These are phyloP conservation scores for Colletotrichum chlorophyti DNA, from an alignment of 2,329 filamentous ascomycete species.

Conservation along the genomic window DNA sequence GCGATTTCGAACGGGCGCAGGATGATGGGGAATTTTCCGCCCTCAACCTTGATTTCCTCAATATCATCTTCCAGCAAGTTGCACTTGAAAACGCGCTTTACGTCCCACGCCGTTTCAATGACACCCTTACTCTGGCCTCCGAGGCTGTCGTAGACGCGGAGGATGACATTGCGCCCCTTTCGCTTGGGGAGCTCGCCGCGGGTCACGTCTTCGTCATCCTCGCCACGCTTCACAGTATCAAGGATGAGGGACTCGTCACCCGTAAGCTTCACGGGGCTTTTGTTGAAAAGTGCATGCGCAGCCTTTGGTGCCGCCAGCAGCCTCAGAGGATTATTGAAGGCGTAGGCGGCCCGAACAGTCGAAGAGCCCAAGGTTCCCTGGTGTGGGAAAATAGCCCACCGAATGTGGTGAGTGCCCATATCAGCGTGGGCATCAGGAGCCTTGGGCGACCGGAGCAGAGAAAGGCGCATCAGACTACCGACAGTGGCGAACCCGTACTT, in stretches of 20 bases:
- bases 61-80: slow-evolving; percentile 90
- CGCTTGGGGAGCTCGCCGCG: slow-evolving; percentile 67
- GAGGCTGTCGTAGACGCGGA: slow-evolving; percentile 87
- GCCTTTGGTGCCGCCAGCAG: slow-evolving; percentile 50
- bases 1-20: slow-evolving; percentile 86
- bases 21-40: slow-evolving; percentile 64
- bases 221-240: slow-evolving; percentile 92
- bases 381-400: slow-evolving; percentile 91
- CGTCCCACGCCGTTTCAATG: slow-evolving; percentile 71
- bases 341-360: slow-evolving; percentile 83
- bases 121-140: slow-evolving; percentile 80
- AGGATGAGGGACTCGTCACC: slow-evolving; percentile 75
- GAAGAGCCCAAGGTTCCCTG: slow-evolving; percentile 71
- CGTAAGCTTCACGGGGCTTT: slow-evolving; percentile 68
- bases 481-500: slow-evolving; percentile 95
- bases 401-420: slow-evolving; percentile 88
- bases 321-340: slow-evolving; percentile 86
- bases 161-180: slow-evolving; percentile 78
- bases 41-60: slow-evolving; percentile 64
- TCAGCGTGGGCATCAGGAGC: slow-evolving; percentile 93
- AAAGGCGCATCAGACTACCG: slow-evolving; percentile 89
- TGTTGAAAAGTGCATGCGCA: slow-evolving; percentile 36
- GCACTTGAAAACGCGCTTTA: slow-evolving; percentile 81
- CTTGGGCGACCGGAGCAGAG: slow-evolving; percentile 85
- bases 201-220: slow-evolving; percentile 80